A percentile compares a stretch with the other conserved stretches of the same genome.
These are phyloP conservation scores for Euphorbia peplus DNA, from an alignment of 345 rosid genomes.

Conservation along the genomic window DNA sequence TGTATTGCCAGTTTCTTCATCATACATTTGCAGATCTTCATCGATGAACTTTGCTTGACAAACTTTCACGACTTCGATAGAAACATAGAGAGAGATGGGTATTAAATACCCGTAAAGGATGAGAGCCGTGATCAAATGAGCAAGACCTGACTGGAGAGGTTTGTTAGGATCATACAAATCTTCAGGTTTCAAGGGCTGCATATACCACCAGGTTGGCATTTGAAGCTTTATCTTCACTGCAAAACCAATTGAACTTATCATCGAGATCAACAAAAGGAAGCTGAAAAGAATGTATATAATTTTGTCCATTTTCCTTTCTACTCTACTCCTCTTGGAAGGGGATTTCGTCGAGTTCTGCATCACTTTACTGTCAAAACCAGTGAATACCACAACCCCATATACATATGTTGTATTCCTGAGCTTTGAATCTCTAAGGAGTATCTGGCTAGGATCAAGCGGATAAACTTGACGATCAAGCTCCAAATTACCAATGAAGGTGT, in stretches of 20 bases:
- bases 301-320: constrained; percentile 88
- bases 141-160: constrained; percentile 62
- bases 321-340: constrained; percentile 83
- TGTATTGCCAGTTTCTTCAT: constrained; percentile 79
- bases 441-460: constrained; percentile 80
- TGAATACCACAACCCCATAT: constrained; percentile 78
- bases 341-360: constrained; percentile 87
- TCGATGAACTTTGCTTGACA: constrained; percentile 92
- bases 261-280: constrained; percentile 60
- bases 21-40: constrained; percentile 82
- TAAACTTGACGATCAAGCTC: constrained; percentile 56
- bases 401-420: constrained; percentile 79
- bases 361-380: constrained; percentile 93
- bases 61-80: constrained; percentile 95
- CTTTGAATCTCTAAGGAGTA: constrained; percentile 96
- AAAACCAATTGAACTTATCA: constrained; percentile 84
- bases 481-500: constrained; percentile 81
- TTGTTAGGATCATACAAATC: constrained; percentile 52
- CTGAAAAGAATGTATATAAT: constrained; percentile 82
- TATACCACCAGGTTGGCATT: constrained; percentile 85
- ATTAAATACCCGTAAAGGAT: constrained; percentile 96
- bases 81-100: constrained; percentile 94
- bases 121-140: constrained; percentile 87
- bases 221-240: constrained; percentile 69
- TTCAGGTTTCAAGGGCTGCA: constrained; percentile 48